Evolutionary conservation across 2,329 filamentous ascomycete species (phyloP).

Genomic region (Dothideomycetes sp.): DNA sequence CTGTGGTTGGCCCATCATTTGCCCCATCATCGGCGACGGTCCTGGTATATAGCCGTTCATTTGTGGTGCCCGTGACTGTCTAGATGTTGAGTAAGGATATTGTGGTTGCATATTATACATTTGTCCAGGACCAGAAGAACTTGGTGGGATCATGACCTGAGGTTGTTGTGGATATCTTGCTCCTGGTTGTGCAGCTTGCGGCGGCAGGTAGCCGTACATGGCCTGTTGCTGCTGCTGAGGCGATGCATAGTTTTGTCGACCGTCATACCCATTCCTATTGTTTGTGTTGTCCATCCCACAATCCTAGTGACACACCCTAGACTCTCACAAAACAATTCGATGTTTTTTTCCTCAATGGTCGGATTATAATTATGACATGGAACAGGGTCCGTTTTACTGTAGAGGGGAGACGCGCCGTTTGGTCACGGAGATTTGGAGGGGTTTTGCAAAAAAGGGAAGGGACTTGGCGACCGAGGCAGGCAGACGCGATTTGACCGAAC

Average conservation of each 20-base stretch:
- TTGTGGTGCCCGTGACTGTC: slow-evolving; percentile 1
- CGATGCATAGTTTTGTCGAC: slow-evolving; percentile 3
- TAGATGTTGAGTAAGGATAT: slow-evolving; percentile 13
- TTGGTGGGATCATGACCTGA: slow-evolving; percentile 18
- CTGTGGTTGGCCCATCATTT: slow-evolving; percentile 5
- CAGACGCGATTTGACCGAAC: no score
- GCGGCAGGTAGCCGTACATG: slow-evolving; percentile 8
- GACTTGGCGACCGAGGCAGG: no score
- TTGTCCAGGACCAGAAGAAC: neutral
- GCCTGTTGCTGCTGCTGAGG: slow-evolving; percentile 8
- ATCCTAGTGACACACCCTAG: no score
- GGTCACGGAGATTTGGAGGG: no score
- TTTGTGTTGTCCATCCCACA: slow-evolving; percentile 10
- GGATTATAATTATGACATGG: no score
- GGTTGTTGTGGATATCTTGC: slow-evolving; percentile 14
- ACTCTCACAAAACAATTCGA: no score
- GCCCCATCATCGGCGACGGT: neutral
- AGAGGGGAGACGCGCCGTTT: no score
- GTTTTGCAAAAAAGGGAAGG: no score
- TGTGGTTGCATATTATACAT: slow-evolving; percentile 16
- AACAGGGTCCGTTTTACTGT: no score
- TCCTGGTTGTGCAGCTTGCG: slow-evolving; percentile 4
- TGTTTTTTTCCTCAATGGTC: no score
- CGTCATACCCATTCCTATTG: slow-evolving; percentile 6
- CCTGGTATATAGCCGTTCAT: neutral